These are phyloP conservation scores for Apiospora malaysiana DNA, from an alignment of 2,329 filamentous ascomycete species.

Conservation along the genomic window DNA sequence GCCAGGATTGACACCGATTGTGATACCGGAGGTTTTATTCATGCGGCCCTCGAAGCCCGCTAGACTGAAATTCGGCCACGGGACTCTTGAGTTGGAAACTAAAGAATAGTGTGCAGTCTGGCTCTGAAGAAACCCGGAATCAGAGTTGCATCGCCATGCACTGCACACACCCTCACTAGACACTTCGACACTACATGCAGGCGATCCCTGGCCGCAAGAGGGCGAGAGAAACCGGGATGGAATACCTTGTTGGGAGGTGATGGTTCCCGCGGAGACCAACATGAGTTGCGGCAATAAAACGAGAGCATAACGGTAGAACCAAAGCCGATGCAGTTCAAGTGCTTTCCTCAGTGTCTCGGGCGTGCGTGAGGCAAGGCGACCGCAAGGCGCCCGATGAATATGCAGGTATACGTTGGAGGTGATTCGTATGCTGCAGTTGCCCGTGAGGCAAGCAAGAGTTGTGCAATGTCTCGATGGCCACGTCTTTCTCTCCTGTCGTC, in stretches of 20 bases:
- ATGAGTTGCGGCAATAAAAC: neutral
- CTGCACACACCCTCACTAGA: neutral
- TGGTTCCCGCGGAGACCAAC: neutral
- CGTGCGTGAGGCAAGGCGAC: neutral
- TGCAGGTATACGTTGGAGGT: constrained; percentile 2
- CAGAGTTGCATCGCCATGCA: constrained; percentile 9
- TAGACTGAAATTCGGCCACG: neutral
- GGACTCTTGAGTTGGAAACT: neutral
- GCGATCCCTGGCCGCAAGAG: constrained; percentile 5
- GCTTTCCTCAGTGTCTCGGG: constrained; percentile 5
- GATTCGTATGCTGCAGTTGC: constrained; percentile 11
- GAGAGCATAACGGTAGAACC: neutral
- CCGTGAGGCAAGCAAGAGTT: constrained; percentile 12
- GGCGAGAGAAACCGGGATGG: constrained; percentile 7
- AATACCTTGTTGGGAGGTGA: constrained; percentile 5
- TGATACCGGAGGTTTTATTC: neutral
- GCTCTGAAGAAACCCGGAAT: constrained; percentile 4
- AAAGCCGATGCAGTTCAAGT: neutral
- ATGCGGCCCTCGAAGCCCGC: constrained; percentile 8
- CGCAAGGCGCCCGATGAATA: constrained; percentile 1
- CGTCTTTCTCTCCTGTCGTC: neutral
- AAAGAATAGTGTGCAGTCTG: neutral
- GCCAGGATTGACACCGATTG: neutral
- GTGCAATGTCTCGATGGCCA: constrained; percentile 8
- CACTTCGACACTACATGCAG: neutral